phyloP scores from a whole-genome alignment of 495 filamentous ascomycete genomes.

The Aspergillus sparsus region DNA sequence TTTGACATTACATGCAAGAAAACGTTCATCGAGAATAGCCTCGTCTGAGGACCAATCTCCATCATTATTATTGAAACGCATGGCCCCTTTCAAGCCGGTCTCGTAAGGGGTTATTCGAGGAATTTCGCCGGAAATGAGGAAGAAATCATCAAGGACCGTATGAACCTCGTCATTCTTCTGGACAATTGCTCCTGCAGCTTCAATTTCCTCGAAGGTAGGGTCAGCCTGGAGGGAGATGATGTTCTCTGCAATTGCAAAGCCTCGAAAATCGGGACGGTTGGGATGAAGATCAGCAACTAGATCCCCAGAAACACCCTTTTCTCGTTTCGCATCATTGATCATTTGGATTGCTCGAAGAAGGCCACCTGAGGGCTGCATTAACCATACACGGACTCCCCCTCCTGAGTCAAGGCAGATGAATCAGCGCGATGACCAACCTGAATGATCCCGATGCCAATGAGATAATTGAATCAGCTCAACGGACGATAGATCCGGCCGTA shows the following conservation, averaged over 20 bases:
- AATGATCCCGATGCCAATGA: slow-evolving; percentile 68
- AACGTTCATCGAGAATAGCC: slow-evolving; percentile 58
- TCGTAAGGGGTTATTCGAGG: slow-evolving; percentile 57
- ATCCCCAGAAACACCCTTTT: slow-evolving; percentile 26
- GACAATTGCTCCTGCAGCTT: slow-evolving; percentile 47
- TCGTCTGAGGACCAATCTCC: slow-evolving; percentile 57
- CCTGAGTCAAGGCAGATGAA: neutral
- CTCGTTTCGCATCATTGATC: slow-evolving; percentile 49
- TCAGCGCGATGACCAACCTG: slow-evolving; percentile 31
- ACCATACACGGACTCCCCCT: neutral
- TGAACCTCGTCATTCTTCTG: slow-evolving; percentile 48
- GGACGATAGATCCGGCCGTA: slow-evolving; percentile 57
- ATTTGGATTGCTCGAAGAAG: slow-evolving; percentile 47
- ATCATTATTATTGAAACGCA: slow-evolving; percentile 47
- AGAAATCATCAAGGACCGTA: slow-evolving; percentile 55
- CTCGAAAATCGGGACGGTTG: slow-evolving; percentile 55
- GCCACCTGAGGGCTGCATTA: slow-evolving; percentile 42
- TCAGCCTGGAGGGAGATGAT: slow-evolving; percentile 59
- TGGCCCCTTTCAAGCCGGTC: slow-evolving; percentile 48
- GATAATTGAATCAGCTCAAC: slow-evolving; percentile 77
- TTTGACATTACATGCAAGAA: slow-evolving; percentile 60
- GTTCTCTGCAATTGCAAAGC: slow-evolving; percentile 43
- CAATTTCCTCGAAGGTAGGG: slow-evolving; percentile 56
- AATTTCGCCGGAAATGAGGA: slow-evolving; percentile 60
- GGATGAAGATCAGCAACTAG: slow-evolving; percentile 58